Percentiles rank a stretch among this genome's conserved stretches.
phyloP scores from a whole-genome alignment of 495 filamentous ascomycete genomes.

The Cudoniella acicularis region DNA sequence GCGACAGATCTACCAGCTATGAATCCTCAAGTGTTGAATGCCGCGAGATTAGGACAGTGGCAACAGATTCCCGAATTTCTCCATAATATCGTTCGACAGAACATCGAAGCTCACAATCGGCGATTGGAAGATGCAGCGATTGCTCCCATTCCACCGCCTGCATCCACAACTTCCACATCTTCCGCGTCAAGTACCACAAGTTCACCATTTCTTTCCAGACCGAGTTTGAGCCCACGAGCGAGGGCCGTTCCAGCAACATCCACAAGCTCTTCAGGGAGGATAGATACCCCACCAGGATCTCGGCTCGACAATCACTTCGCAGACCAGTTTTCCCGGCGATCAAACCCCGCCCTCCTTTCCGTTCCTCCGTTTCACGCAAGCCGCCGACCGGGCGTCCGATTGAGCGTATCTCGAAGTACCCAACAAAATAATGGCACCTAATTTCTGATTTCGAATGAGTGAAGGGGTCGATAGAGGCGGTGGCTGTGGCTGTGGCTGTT shows the following conservation, averaged over 20 bases:
- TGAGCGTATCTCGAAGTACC: not conserved
- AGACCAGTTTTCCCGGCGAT: not conserved
- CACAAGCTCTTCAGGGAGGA: constrained; percentile 1
- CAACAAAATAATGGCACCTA: not conserved
- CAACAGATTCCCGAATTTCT: constrained; percentile 46
- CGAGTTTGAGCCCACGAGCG: constrained; percentile 3
- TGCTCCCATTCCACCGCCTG: constrained; percentile 7
- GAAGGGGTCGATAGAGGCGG: too few species aligned
- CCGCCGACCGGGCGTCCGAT: not conserved
- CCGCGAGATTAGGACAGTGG: constrained; percentile 44
- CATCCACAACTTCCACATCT: not conserved
- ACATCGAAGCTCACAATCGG: constrained; percentile 17
- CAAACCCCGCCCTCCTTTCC: not conserved
- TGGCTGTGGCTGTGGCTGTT: too few species aligned
- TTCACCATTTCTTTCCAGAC: constrained; percentile 4
- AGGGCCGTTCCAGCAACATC: constrained; percentile 3
- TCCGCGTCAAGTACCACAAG: not conserved
- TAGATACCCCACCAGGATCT: constrained; percentile 11
- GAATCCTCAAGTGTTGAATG: constrained; percentile 37
- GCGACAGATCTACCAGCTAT: constrained; percentile 37
- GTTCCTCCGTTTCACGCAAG: not conserved
- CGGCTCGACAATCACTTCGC: constrained; percentile 8
- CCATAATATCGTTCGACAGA: constrained; percentile 40
- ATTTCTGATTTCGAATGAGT: too few species aligned
- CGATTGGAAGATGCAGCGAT: constrained; percentile 6